phyloP scores from a whole-genome alignment of 306 rosid genomes.

The Fragaria ananassa region DNA sequence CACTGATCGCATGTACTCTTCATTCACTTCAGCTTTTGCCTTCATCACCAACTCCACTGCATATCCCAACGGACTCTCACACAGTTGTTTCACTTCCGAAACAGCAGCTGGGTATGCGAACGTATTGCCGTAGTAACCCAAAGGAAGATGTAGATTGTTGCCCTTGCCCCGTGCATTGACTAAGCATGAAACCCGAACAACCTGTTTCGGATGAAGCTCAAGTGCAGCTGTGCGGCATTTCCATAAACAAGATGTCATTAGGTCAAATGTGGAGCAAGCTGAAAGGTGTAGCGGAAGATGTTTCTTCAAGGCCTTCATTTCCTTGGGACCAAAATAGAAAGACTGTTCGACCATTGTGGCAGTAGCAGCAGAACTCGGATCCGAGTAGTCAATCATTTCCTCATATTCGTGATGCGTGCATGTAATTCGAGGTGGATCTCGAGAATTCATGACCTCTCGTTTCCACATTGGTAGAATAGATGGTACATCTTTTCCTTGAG shows the following conservation, averaged over 20 bases:
- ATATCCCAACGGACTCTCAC: conserved; percentile 9
- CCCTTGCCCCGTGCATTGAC: conserved; percentile 10
- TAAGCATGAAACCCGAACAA: conserved; percentile 7
- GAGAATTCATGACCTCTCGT: too few species aligned
- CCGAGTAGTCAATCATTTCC: too few species aligned
- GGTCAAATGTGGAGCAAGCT: conserved; percentile 15
- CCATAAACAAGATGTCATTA: conserved; percentile 35
- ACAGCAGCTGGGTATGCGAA: conserved; percentile 3
- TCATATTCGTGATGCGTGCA: too few species aligned
- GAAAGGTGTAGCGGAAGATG: conserved; percentile 21
- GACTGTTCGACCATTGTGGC: conserved; percentile 12
- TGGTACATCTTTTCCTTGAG: too few species aligned
- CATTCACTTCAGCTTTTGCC: too few species aligned
- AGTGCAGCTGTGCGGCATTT: conserved; percentile 27
- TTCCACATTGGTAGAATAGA: too few species aligned
- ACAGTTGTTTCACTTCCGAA: background rate
- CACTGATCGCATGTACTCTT: too few species aligned
- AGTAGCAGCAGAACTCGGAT: background rate
- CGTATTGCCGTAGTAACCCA: conserved; percentile 27
- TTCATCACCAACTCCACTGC: conserved; percentile 29
- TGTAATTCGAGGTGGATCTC: too few species aligned
- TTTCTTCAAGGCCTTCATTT: conserved; percentile 10
- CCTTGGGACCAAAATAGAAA: conserved; percentile 19
- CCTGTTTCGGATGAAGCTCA: conserved; percentile 2
- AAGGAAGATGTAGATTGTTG: background rate